phyloP scores from a whole-genome alignment of 257 asterid species.

The Solanum chilense region DNA sequence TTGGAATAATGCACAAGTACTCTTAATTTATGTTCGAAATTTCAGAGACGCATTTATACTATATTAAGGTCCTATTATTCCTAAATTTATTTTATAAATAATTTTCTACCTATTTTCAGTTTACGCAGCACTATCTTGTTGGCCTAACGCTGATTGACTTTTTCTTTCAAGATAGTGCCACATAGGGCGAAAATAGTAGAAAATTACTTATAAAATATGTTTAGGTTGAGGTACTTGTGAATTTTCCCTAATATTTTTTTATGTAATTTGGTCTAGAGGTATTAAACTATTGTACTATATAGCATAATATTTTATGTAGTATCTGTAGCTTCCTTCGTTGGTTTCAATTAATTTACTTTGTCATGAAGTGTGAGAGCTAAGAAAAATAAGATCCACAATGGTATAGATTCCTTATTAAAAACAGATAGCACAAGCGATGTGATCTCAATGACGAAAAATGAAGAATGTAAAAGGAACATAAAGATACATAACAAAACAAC shows the following conservation, averaged over 20 bases:
- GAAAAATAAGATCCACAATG: neutral
- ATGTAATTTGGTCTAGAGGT: neutral
- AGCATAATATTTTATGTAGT: neutral
- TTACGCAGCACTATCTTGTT: no score
- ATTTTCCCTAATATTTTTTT: neutral
- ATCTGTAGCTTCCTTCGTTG: no score
- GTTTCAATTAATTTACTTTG: neutral
- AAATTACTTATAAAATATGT: no score
- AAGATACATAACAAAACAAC: neutral
- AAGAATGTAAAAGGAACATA: neutral
- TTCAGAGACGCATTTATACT: no score
- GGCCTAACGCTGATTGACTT: no score
- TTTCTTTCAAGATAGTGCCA: no score
- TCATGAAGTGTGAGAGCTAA: neutral
- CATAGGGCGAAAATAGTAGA: no score
- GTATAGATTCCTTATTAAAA: neutral
- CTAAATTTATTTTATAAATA: no score
- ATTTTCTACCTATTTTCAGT: no score
- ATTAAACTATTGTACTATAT: neutral
- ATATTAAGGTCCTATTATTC: no score
- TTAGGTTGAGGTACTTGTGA: no score
- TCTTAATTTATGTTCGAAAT: rapidly evolving
- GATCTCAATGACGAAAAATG: neutral
- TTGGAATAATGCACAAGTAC: no score
- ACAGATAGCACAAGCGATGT: neutral